These are phyloP conservation scores for Neurospora sp. DNA, from an alignment of 495 filamentous ascomycete species.

Conservation along the genomic window DNA sequence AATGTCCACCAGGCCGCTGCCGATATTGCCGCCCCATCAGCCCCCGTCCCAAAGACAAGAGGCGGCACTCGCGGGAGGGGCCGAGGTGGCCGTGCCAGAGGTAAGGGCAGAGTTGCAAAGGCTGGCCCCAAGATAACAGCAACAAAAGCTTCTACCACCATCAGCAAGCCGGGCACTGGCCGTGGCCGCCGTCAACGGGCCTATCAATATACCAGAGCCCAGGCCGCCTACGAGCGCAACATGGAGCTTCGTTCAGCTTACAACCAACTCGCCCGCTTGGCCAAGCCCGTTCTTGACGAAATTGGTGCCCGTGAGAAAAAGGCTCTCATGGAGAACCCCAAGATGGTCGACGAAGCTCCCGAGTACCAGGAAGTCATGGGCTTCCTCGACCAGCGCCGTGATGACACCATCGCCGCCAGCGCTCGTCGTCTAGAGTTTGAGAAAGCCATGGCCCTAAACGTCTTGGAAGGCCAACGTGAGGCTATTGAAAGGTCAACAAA, in stretches of 20 bases:
- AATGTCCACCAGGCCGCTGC: neutral
- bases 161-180: constrained; percentile 12
- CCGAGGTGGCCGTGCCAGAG: constrained; percentile 15
- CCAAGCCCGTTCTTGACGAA: constrained; percentile 34
- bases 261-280: constrained; percentile 21
- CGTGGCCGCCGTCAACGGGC: constrained; percentile 34
- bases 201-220: constrained; percentile 26
- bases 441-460: constrained; percentile 6
- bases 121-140: constrained; percentile 6
- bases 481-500: constrained; percentile 4
- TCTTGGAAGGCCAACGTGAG: constrained; percentile 8
- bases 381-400: constrained; percentile 23
- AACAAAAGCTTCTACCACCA: constrained; percentile 10
- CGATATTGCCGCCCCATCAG: neutral
- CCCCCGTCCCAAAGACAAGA: neutral
- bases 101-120: constrained; percentile 23
- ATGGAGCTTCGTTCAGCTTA: constrained; percentile 31
- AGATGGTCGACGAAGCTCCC: constrained; percentile 20
- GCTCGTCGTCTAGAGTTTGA: constrained; percentile 10
- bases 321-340: constrained; percentile 21
- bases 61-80: constrained; percentile 16
- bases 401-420: constrained; percentile 13
- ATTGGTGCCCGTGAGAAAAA: constrained; percentile 31
- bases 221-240: constrained; percentile 38
- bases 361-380: constrained; percentile 18